phyloP scores from a whole-genome alignment of 257 asterid species.

The Solanum lycopersicoides region DNA sequence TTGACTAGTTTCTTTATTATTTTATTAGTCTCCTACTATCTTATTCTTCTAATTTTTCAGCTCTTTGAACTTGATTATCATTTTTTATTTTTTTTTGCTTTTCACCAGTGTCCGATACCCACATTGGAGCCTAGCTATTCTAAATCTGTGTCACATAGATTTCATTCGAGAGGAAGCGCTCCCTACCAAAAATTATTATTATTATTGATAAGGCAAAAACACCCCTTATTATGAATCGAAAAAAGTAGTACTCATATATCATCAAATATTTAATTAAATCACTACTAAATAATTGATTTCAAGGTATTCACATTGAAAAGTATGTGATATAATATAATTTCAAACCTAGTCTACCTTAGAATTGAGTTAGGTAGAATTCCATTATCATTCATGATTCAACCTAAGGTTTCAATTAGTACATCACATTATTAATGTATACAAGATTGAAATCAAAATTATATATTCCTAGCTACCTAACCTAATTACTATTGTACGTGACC shows the following conservation, averaged over 20 bases:
- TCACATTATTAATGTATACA: background rate
- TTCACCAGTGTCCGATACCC: background rate
- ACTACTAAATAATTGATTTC: background rate
- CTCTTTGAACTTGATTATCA: background rate
- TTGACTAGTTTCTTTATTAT: background rate
- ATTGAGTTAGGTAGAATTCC: background rate
- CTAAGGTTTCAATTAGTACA: background rate
- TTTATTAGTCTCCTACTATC: background rate
- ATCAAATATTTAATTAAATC: background rate
- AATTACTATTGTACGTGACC: background rate
- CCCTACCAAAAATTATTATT: background rate
- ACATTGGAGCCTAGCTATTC: too few species aligned
- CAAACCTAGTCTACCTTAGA: background rate
- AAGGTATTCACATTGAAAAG: background rate
- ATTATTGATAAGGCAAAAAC: background rate
- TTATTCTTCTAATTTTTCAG: background rate
- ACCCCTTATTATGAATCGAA: background rate
- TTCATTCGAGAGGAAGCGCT: background rate
- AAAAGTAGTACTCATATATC: background rate
- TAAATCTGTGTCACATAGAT: background rate
- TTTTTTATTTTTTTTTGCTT: too few species aligned
- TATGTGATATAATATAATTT: background rate
- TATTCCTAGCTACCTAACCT: background rate
- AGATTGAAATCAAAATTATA: background rate
- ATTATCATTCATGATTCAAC: background rate